Evolutionary conservation across 495 filamentous ascomycete genomes (phyloP).

Genomic region (Aspergillus egyptiacus): DNA sequence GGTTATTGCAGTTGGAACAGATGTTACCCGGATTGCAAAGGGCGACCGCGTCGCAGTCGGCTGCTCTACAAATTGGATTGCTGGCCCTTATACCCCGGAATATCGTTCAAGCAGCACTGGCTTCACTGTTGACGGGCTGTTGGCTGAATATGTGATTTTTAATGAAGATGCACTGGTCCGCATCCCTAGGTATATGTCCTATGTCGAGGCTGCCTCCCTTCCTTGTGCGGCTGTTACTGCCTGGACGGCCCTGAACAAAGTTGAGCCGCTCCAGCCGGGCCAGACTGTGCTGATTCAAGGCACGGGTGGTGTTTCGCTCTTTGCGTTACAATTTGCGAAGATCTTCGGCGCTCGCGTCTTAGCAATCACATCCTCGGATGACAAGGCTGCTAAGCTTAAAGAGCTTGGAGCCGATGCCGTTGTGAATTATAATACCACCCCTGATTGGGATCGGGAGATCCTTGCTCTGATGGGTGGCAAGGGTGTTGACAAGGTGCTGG

Average conservation of each 20-base stretch:
- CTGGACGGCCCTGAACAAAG: conserved; percentile 34
- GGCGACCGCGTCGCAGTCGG: conserved; percentile 53
- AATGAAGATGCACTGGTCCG: conserved; percentile 30
- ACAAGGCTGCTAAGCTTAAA: conserved; percentile 18
- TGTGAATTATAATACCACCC: conserved; percentile 26
- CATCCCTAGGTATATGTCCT: conserved; percentile 24
- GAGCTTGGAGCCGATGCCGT: conserved; percentile 17
- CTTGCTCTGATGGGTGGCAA: conserved; percentile 22
- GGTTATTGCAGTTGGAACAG: conserved; percentile 55
- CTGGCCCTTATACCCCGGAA: neutral
- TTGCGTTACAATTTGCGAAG: conserved; percentile 25
- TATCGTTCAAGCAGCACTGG: neutral
- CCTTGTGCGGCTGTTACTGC: conserved; percentile 35
- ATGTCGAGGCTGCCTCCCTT: conserved; percentile 27
- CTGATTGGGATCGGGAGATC: conserved; percentile 26
- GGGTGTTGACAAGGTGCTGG: conserved; percentile 37
- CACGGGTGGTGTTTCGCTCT: conserved; percentile 29
- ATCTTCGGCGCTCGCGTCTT: conserved; percentile 24
- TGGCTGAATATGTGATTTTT: conserved; percentile 19
- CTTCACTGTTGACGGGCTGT: neutral
- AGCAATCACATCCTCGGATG: conserved; percentile 19
- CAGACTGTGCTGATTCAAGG: conserved; percentile 30
- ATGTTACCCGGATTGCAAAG: conserved; percentile 50
- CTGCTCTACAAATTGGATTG: neutral
- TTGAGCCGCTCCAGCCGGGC: conserved; percentile 18